Evolutionary conservation across 2,329 filamentous ascomycete species (phyloP), one percentile per base, ranked within the genome.

Genomic region (Thermomyces lanuginosus): DNA sequence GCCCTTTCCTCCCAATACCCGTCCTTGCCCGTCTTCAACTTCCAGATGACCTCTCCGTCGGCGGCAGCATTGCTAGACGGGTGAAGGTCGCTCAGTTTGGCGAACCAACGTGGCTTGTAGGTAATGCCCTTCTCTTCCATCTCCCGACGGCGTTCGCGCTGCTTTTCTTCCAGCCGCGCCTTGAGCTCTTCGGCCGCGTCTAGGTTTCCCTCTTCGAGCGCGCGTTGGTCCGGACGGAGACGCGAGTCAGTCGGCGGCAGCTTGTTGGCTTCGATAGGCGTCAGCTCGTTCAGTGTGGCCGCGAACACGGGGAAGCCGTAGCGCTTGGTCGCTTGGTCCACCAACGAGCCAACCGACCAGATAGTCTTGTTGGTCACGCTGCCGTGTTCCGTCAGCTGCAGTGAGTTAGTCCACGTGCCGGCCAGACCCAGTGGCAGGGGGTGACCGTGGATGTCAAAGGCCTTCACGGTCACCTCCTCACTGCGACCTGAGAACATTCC

Each of bases 401-500:
- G 63, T 2, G 69, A 65, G 2, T 63, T 61, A 0, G 84, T 93
- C 89, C 89, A 98, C 29, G 78, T 92, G 2, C 89, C 89, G 0
- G 60, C 53, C 13, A 95, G 59, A 9, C 77, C 72, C 7, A 76
- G 60, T 1, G 78, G 66, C 0, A 77, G 66, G 11, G 71, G 63
- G 13, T 59, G 53, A 21, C 81, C 82, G 29, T 76, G 64, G 0
- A 65, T 54, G 31, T 76, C 73, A 38, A 75, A 76, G 1, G 74
- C 66, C 41, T 84, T 75, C 5, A 86, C 76, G 18, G 68, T 64
- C 6, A 95, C 79, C 35, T 98, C 89, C 52, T 98, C 89, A 35
- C 77, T 78, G 30, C 89, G 73, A 8, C 89, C 89, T 16, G 86
- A 84, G 56, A 95, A 98, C 81, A 98, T 92, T 38, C 89, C 86